Evolutionary conservation across 2,329 filamentous ascomycete genomes (phyloP), one percentile per base, ranked within the genome.

Genomic region (Pleomassaria siparia): DNA sequence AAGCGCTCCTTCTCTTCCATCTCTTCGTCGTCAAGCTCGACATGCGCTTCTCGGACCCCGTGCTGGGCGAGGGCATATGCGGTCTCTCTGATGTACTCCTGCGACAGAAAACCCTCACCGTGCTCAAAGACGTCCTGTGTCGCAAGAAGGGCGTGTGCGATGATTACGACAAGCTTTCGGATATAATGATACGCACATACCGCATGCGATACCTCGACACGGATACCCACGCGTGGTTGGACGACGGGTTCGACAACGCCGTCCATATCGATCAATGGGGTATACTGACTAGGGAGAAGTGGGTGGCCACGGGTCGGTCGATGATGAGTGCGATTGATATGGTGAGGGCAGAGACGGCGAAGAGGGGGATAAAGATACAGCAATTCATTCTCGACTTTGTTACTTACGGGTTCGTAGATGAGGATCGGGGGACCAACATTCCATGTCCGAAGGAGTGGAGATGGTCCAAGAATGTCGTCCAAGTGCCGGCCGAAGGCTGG

Each of bases 1-100:
- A 64, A 3, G 83, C 89, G 60, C 66, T 94, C 9, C 80, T 82
- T 61, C 76, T 81, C 42, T 76, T 81, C 2, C 80, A 84, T 36
- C 68, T 85, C 49, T 85, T 92, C 72, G 74, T 89, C 54, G 62
- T 88, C 52, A 91, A 92, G 71, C 78, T 94, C 13, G 78, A 83
- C 60, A 83, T 91, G 80, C 76, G 77, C 44, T 84, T 89, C 67
- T 82, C 80, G 47, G 79, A 88, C 54, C 86, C 87, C 0, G 63
- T 82, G 20, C 76, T 76, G 40, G 81, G 80, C 0, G 76, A 77
- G 13, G 76, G 76, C 40, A 71, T 74, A 2, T 74, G 53, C 6
- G 47, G 42, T 18, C 40, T 72, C 7, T 48, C 55, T 0, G 49
- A 58, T 18, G 24, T 65, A 32, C 32, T 66, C 3, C 67, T 89